Base-by-base conservation (phyloP, 768 basidiomycete genomes). In the Amanita inopinata region DNA sequence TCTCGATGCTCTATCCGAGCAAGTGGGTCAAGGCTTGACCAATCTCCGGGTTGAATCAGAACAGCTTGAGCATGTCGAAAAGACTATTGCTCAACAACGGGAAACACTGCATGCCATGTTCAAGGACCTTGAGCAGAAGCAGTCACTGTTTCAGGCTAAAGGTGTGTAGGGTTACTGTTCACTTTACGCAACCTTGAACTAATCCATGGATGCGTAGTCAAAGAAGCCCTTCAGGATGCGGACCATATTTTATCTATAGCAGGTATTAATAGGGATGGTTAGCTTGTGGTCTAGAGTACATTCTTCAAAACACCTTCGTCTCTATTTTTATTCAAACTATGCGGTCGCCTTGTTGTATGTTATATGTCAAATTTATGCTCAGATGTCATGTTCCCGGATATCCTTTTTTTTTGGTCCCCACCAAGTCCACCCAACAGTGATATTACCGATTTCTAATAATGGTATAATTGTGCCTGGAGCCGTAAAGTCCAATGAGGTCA, bases 1-100 rank as follows among this genome's bases (percentile, higher is more conserved):
- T 18, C 67, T 84, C 45, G 74, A 72, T 46, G 63, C 54, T 22
- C 61, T 83, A 18, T 78, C 79, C 38, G 58, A 66, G 22, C 73
- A 76, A 41, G 76, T 83, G 32, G 57, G 60, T 39, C 60, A 68
- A 53, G 64, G 65, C 20, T 47, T 73, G 27, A 62, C 65, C 17
- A 58, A 65, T 24, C 56, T 73, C 20, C 66, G 63, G 24, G 56
- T 59, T 11, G 71, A 74, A 53, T 64, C 66, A 23, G 65, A 66
- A 40, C 64, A 69, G 43, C 55, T 74, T 7, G 58, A 63, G 32
- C 62, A 61, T 15, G 61, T 70, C 38, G 66, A 70, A 31, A 66
- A 65, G 18, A 61, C 59, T n/a, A 65, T 73, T 45, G 54, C 54
- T 7, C 54, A 50, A 14, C 69, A 72, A 40, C 59, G 66, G 17